Percentiles rank a stretch among this genome's conserved stretches.
Evolutionary conservation across 495 filamentous ascomycete genomes (phyloP).

Genomic region (Aspergillus bertholletiae): DNA sequence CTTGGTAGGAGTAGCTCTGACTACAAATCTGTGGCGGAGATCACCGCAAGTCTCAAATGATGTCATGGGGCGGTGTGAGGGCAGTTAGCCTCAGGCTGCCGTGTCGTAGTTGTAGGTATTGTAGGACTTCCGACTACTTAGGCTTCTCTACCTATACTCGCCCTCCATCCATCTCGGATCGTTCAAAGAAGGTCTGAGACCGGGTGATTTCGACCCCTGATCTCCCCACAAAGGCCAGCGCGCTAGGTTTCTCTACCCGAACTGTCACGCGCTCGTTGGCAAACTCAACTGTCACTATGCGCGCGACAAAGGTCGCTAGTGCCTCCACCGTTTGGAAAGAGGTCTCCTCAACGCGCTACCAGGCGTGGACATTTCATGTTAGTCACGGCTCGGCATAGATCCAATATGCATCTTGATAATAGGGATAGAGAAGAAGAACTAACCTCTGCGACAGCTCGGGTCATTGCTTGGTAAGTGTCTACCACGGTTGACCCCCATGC

Average conservation of each 20-base stretch:
- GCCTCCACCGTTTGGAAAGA: slow-evolving; percentile 56
- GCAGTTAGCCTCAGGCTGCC: background rate
- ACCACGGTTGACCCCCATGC: slow-evolving; percentile 40
- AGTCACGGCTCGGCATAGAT: background rate
- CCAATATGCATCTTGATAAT: background rate
- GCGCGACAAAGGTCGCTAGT: slow-evolving; percentile 50
- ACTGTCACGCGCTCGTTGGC: slow-evolving; percentile 51
- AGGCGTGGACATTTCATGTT: background rate
- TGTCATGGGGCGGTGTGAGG: too few relatives aligned
- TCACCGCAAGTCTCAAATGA: too few relatives aligned
- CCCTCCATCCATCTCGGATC: slow-evolving; percentile 16
- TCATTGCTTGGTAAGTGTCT: slow-evolving; percentile 43
- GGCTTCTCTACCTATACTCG: slow-evolving; percentile 1
- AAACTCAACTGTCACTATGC: slow-evolving; percentile 49
- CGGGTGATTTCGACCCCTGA: slow-evolving; percentile 57
- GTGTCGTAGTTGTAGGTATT: background rate
- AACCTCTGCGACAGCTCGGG: slow-evolving; percentile 43
- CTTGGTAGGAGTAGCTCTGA: background rate
- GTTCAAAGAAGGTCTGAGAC: slow-evolving; percentile 40
- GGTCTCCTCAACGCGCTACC: slow-evolving; percentile 49
- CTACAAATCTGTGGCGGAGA: background rate
- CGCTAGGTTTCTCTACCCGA: slow-evolving; percentile 54
- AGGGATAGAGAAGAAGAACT: slow-evolving; percentile 4
- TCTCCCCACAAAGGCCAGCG: slow-evolving; percentile 51
- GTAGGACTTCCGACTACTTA: too few relatives aligned